Percentiles rank a stretch among this genome's conserved stretches.
These are phyloP conservation scores for Solanum etuberosum DNA, from an alignment of 257 asterid species.

Conservation along the genomic window DNA sequence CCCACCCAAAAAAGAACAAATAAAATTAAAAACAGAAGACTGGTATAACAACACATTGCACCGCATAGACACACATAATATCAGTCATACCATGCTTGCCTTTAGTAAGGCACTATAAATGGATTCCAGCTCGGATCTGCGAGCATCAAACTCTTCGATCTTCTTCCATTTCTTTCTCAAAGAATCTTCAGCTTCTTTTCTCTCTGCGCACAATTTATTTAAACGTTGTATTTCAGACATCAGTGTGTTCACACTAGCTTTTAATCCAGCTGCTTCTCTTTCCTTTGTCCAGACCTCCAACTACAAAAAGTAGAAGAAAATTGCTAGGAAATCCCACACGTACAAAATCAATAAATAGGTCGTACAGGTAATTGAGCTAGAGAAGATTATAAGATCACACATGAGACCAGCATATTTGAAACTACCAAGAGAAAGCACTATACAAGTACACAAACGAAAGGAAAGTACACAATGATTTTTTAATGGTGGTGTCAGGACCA, in stretches of 20 bases:
- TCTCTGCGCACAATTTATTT: conserved; percentile 83
- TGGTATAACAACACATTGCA: not conserved
- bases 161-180: conserved; percentile 94
- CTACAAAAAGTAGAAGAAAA: conserved; percentile 29
- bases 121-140: conserved; percentile 90
- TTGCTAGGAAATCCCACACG: conserved; percentile 3
- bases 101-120: conserved; percentile 71
- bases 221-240: conserved; percentile 81
- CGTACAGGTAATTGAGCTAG: not conserved
- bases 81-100: conserved; percentile 68
- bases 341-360: not conserved
- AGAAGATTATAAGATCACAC: not conserved
- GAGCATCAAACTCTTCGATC: conserved; percentile 95
- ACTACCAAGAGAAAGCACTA: not conserved
- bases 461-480: not conserved
- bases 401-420: not conserved
- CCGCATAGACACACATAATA: not conserved
- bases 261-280: conserved; percentile 88
- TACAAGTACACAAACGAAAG: not conserved
- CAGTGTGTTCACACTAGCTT: conserved; percentile 75
- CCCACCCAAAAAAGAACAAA: not conserved
- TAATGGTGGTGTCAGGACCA: not conserved
- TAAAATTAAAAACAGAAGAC: not conserved
- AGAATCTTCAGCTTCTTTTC: conserved; percentile 97
- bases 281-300: conserved; percentile 98